These are phyloP conservation scores for Chaetomiaceae sp. DNA, from an alignment of 2,329 filamentous ascomycete genomes.

Conservation along the genomic window DNA sequence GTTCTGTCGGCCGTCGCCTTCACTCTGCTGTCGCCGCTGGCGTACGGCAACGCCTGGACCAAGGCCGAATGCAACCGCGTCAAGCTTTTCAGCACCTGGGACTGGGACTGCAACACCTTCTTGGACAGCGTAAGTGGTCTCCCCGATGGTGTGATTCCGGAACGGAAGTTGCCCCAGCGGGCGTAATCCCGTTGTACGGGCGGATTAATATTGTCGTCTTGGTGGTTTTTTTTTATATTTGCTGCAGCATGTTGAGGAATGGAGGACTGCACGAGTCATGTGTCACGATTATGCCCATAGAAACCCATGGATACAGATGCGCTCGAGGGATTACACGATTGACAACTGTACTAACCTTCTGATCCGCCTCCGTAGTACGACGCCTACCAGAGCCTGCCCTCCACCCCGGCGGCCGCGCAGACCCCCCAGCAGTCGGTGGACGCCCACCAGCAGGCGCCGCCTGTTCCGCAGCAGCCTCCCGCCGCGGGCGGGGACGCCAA, in stretches of 20 bases:
- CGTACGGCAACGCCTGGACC: slow-evolving; percentile 94
- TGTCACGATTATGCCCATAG: background rate
- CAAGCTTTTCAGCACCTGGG: slow-evolving; percentile 85
- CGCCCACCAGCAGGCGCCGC: slow-evolving; percentile 13
- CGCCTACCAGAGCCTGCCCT: slow-evolving; percentile 35
- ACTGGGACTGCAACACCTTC: slow-evolving; percentile 98
- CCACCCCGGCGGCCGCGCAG: slow-evolving; percentile 20
- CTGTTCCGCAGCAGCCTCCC: slow-evolving; percentile 16
- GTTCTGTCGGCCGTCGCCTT: slow-evolving; percentile 70
- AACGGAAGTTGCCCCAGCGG: slow-evolving; percentile 31
- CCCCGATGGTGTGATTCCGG: slow-evolving; percentile 32
- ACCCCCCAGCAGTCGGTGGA: slow-evolving; percentile 21
- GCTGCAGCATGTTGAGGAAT: background rate
- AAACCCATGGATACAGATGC: background rate
- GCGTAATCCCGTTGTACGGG: slow-evolving; percentile 2
- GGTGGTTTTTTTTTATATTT: background rate
- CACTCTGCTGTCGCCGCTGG: slow-evolving; percentile 76
- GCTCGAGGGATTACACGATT: slow-evolving; percentile 1
- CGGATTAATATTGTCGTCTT: background rate
- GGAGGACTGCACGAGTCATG: background rate
- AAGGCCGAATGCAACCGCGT: slow-evolving; percentile 77
- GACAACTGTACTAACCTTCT: slow-evolving; percentile 9
- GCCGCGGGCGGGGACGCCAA: slow-evolving; percentile 23
- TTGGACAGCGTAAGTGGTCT: slow-evolving; percentile 67
- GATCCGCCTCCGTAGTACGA: slow-evolving; percentile 37